These are phyloP conservation scores for Thinopyrum obtusiflorum DNA, from an alignment of 202 grass and related monocot genomes.

Conservation along the genomic window DNA sequence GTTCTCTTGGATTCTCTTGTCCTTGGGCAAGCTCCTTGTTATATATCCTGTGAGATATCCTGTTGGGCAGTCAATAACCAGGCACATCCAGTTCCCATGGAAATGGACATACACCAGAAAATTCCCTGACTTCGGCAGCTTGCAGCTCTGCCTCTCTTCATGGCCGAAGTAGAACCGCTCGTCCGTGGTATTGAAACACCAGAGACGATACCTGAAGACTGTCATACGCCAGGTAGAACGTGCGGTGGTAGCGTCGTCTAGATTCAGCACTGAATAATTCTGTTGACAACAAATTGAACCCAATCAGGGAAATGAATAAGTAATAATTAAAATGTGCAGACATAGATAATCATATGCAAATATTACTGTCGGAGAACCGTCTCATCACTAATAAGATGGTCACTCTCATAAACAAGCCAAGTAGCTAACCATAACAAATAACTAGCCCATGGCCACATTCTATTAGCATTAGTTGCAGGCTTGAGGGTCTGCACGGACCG, in stretches of 20 bases:
- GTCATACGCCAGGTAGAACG: background rate
- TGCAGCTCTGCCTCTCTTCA: background rate
- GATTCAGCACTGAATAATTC: background rate
- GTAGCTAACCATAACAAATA: too few relatives aligned
- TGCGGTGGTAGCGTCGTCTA: background rate
- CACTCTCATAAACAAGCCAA: too few relatives aligned
- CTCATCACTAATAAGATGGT: too few relatives aligned
- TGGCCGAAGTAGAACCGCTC: background rate
- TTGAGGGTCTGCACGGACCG: too few relatives aligned
- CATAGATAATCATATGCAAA: background rate
- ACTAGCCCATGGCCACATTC: too few relatives aligned
- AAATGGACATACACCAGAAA: background rate
- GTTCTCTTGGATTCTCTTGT: background rate
- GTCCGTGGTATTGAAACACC: background rate
- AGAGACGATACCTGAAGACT: background rate
- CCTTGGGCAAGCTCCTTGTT: background rate
- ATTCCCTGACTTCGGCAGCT: background rate
- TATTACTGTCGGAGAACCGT: too few relatives aligned
- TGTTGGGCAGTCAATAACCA: background rate
- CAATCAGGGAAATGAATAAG: background rate
- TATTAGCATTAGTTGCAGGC: too few relatives aligned
- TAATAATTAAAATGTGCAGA: background rate
- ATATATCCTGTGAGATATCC: background rate
- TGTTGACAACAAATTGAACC: background rate
- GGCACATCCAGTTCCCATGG: background rate